Percentiles rank a stretch among this genome's conserved stretches.
Conservation (phyloP, 2,329 filamentous ascomycete genomes). For the Fusarium setosum region DNA sequence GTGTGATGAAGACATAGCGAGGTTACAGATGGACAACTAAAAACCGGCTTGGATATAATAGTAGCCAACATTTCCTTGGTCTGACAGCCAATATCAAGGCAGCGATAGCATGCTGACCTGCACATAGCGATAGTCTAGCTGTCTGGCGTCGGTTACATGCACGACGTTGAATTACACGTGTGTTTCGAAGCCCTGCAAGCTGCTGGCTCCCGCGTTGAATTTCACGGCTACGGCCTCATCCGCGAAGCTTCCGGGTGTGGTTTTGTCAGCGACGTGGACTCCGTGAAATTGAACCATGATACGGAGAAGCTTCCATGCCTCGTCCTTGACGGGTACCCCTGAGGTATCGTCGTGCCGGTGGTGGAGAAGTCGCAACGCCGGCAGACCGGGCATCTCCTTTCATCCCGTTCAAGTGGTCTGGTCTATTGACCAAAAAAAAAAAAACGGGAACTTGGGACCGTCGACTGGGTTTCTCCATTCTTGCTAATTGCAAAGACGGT, state of each 20-base stretch:
- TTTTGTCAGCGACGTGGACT: conserved; percentile 15
- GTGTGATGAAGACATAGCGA: conserved; percentile 16
- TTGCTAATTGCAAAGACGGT: not conserved
- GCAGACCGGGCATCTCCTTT: not conserved
- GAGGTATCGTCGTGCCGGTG: not conserved
- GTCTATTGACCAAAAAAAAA: not conserved
- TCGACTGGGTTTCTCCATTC: not conserved
- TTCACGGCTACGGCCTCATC: conserved; percentile 3
- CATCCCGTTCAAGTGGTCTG: not conserved
- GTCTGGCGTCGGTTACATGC: conserved; percentile 12
- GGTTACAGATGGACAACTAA: conserved; percentile 18
- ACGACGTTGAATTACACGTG: conserved; percentile 23
- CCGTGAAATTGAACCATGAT: conserved; percentile 23
- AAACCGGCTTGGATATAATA: not conserved
- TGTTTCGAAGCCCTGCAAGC: conserved; percentile 20
- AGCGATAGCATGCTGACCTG: conserved; percentile 6
- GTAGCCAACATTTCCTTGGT: not conserved
- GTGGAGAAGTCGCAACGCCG: conserved; percentile 9
- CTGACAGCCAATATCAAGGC: conserved; percentile 14
- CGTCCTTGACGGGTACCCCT: conserved; percentile 1
- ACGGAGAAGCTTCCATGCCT: conserved; percentile 26
- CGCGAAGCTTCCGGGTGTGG: conserved; percentile 22
- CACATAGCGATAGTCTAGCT: conserved; percentile 2
- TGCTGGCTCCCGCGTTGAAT: conserved; percentile 30
- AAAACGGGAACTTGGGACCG: not conserved